phyloP scores from a whole-genome alignment of 1,284 basidiomycete genomes.

The Heterobasidion parviporum region DNA sequence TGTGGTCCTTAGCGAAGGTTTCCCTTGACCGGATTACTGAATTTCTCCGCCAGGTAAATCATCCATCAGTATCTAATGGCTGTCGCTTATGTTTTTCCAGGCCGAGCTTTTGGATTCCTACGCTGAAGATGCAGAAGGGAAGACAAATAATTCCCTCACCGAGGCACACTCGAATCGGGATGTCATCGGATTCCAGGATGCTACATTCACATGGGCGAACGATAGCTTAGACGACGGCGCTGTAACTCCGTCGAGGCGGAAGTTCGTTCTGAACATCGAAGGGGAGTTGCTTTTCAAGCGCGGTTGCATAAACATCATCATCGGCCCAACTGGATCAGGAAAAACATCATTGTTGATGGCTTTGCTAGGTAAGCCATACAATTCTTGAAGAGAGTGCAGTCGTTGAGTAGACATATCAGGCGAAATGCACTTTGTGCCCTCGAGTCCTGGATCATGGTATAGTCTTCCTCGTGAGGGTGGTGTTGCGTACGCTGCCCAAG shows the following conservation, averaged over 20 bases:
- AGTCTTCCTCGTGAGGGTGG: constrained; percentile 60
- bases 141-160: constrained; percentile 8
- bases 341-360: constrained; percentile 49
- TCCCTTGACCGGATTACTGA: constrained; percentile 38
- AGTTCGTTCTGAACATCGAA: constrained; percentile 41
- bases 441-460: constrained; percentile 48
- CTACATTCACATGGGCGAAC: constrained; percentile 33
- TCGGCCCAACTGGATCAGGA: constrained; percentile 52
- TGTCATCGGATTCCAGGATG: constrained; percentile 31
- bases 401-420: constrained; percentile 18
- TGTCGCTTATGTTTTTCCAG: constrained; percentile 13
- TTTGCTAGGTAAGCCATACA: constrained; percentile 31
- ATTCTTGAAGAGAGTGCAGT: constrained; percentile 3
- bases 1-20: constrained; percentile 29
- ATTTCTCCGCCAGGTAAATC: constrained; percentile 33
- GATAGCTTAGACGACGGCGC: constrained; percentile 14
- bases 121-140: constrained; percentile 19
- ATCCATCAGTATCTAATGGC: too few species aligned
- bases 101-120: constrained; percentile 44
- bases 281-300: constrained; percentile 49
- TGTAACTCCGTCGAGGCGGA: constrained; percentile 22
- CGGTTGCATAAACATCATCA: constrained; percentile 52
- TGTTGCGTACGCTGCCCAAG: constrained; percentile 70
- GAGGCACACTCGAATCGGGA: constrained; percentile 15
- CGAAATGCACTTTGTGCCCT: constrained; percentile 56